A percentile compares a stretch with the other conserved stretches of the same genome.
Evolutionary conservation across 345 rosid genomes (phyloP).

Genomic region (Syzygium jambos): DNA sequence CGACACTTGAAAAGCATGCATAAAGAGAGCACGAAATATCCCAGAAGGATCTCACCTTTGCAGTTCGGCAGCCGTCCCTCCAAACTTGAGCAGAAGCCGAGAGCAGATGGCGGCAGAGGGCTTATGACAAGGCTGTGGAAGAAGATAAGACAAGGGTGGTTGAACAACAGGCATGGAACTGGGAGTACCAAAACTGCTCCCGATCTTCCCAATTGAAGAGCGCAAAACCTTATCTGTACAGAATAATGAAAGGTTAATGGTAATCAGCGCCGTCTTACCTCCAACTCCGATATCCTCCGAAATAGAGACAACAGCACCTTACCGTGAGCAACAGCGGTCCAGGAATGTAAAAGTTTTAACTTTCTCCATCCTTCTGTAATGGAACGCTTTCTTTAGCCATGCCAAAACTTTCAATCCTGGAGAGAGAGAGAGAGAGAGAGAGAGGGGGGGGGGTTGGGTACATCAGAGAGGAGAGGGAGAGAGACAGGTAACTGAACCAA

Average conservation of each 20-base stretch:
- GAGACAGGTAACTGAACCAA: neutral
- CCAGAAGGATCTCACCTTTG: slow-evolving; percentile 4
- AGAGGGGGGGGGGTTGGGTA: neutral
- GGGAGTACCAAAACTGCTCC: neutral
- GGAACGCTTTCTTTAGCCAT: neutral
- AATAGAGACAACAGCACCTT: neutral
- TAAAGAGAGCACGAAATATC: slow-evolving; percentile 7
- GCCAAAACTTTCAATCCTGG: neutral
- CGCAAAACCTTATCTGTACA: neutral
- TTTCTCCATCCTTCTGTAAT: neutral
- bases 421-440: neutral
- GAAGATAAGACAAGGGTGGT: slow-evolving; percentile 25
- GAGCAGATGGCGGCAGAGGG: slow-evolving; percentile 4
- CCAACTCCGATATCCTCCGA: neutral
- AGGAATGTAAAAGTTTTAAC: neutral
- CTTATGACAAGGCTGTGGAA: slow-evolving; percentile 30
- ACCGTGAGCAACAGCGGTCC: neutral
- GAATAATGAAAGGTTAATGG: neutral
- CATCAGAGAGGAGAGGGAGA: neutral
- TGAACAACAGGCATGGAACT: neutral
- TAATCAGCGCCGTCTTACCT: neutral
- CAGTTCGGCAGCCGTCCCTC: neutral
- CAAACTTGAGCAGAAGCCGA: neutral
- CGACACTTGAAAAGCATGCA: slow-evolving; percentile 4
- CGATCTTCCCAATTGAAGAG: neutral